phyloP scores from a whole-genome alignment of 495 filamentous ascomycete species.

The Penicillium cinerascens region DNA sequence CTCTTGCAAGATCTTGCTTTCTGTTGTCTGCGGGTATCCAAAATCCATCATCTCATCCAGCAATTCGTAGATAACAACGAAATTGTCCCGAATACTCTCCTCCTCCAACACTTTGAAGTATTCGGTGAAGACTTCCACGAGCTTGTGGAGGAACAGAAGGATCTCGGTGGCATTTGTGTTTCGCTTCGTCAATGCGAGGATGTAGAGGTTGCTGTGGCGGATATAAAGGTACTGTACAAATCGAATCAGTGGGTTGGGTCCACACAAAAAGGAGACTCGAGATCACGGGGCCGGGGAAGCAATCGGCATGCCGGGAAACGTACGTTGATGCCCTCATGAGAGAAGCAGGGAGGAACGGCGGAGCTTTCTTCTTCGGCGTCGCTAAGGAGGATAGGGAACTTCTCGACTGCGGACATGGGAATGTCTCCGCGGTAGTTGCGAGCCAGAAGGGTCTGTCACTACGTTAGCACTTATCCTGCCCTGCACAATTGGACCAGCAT shows the following conservation, averaged over 20 bases:
- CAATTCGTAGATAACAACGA: constrained; percentile 98
- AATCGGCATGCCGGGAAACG: constrained; percentile 23
- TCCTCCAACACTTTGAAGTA: constrained; percentile 99
- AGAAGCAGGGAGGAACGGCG: constrained; percentile 96
- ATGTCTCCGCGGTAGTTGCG: constrained; percentile 99
- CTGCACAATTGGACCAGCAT: constrained; percentile 7
- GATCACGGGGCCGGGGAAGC: constrained; percentile 7
- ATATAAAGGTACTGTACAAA: constrained; percentile 90
- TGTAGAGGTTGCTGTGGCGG: constrained; percentile 98
- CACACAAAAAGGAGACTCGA: constrained; percentile 19
- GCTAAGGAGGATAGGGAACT: constrained; percentile 93
- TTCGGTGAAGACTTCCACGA: constrained; percentile 98
- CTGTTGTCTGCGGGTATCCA: constrained; percentile 97
- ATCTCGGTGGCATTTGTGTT: constrained; percentile 99
- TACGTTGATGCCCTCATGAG: constrained; percentile 97
- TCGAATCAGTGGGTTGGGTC: constrained; percentile 12
- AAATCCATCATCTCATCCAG: constrained; percentile 99
- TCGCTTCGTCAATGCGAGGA: constrained; percentile 95
- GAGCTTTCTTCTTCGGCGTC: constrained; percentile 99
- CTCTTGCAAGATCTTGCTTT: constrained; percentile 98
- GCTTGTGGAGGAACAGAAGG: constrained; percentile 93
- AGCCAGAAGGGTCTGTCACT: constrained; percentile 82
- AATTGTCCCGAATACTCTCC: constrained; percentile 99
- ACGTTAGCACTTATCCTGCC: constrained; percentile 23
- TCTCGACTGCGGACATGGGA: constrained; percentile 98